A percentile compares a stretch with the other conserved stretches of the same genome.
Evolutionary conservation across 2,329 filamentous ascomycete species (phyloP).

Genomic region (Fusarium algeriense): DNA sequence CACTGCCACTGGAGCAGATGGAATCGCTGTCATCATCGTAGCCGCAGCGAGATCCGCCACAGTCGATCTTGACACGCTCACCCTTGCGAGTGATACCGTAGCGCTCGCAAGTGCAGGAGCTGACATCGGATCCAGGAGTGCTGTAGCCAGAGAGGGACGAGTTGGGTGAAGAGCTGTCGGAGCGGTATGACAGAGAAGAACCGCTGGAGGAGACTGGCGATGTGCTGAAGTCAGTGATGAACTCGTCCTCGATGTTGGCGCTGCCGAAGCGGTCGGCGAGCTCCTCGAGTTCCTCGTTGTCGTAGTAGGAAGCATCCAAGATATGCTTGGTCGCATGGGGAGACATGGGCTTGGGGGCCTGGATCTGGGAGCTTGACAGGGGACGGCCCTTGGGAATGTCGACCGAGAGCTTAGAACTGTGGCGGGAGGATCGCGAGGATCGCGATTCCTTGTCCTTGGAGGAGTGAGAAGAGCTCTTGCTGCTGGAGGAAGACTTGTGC

Average conservation of each 20-base stretch:
- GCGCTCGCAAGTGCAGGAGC: constrained; percentile 91
- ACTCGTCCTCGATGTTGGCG: constrained; percentile 68
- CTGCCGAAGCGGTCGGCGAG: constrained; percentile 80
- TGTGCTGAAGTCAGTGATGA: constrained; percentile 66
- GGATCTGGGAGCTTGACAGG: constrained; percentile 88
- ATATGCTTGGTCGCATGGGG: constrained; percentile 90
- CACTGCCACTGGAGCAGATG: constrained; percentile 75
- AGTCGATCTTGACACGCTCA: constrained; percentile 95
- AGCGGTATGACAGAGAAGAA: constrained; percentile 78
- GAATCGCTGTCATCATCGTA: constrained; percentile 77
- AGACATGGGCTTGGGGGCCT: constrained; percentile 88
- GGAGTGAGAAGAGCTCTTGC: constrained; percentile 58
- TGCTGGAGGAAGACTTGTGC: constrained; percentile 49
- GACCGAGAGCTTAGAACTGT: constrained; percentile 64
- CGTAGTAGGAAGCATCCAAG: constrained; percentile 82
- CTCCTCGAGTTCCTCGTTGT: constrained; percentile 79
- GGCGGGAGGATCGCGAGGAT: constrained; percentile 59
- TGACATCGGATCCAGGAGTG: constrained; percentile 80
- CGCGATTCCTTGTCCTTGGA: constrained; percentile 58
- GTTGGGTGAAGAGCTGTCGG: constrained; percentile 79
- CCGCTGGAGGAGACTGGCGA: constrained; percentile 76
- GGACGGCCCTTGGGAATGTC: constrained; percentile 90
- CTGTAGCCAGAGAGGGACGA: constrained; percentile 83
- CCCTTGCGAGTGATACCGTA: constrained; percentile 96
- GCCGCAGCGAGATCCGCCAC: constrained; percentile 88